Conservation (phyloP, 352 stramenopile genomes). For the Pythium sp. region DNA sequence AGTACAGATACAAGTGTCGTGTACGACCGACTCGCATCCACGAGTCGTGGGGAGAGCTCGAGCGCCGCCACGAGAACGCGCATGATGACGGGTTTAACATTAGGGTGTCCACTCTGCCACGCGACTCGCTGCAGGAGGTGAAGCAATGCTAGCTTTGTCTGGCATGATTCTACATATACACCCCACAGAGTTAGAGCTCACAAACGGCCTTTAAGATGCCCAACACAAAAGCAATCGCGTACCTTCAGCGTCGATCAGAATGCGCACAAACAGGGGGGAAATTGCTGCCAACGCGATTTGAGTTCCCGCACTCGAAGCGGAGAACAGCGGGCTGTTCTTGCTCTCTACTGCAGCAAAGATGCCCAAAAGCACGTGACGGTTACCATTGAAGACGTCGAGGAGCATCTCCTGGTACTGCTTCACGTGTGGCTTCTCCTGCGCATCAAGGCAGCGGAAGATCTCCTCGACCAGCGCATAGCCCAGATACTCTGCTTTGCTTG, state of each 20-base stretch:
- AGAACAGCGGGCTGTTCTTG: conserved; percentile 6
- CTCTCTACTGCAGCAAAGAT: conserved; percentile 38
- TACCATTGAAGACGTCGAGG: conserved; percentile 41
- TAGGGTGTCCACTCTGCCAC: conserved; percentile 24
- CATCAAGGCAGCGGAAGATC: conserved; percentile 22
- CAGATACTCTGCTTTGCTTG: conserved; percentile 48
- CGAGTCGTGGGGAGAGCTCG: conserved; percentile 27
- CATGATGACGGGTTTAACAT: conserved; percentile 12
- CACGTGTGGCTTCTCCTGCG: conserved; percentile 5
- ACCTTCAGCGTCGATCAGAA: conserved; percentile 34
- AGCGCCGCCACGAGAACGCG: conserved; percentile 34
- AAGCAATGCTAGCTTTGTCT: conserved; percentile 30
- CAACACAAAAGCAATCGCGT: not conserved
- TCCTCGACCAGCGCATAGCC: conserved; percentile 37
- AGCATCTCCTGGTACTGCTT: conserved; percentile 18
- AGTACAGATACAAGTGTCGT: conserved; percentile 33
- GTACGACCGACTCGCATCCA: conserved; percentile 26
- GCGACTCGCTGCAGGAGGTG: conserved; percentile 38
- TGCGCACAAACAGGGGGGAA: conserved; percentile 28
- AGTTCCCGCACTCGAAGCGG: not conserved
- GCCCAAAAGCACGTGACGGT: conserved; percentile 31
- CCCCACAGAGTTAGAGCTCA: not conserved
- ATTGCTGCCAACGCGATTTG: conserved; percentile 20
- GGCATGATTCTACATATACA: conserved; percentile 18
- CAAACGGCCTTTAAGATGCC: not conserved